Conservation (phyloP, 163 green algal genomes). For the Chloromonas sp. region DNA sequence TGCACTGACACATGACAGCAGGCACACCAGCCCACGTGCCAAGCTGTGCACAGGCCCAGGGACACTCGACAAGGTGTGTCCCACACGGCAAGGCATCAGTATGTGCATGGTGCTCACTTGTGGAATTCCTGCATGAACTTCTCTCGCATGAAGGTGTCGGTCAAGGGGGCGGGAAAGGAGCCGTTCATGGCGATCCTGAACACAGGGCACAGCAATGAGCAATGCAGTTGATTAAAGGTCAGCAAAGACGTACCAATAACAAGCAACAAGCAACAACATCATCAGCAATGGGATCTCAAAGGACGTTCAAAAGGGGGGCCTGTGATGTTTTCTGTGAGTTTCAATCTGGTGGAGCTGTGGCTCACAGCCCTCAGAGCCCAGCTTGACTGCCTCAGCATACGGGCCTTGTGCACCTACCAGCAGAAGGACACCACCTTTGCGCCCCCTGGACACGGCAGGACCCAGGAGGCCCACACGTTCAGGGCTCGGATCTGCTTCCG, state of each 20-base stretch:
- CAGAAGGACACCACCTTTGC: neutral
- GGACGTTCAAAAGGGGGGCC: too few species aligned
- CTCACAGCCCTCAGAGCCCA: too few species aligned
- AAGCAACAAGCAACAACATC: too few species aligned
- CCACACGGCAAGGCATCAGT: neutral
- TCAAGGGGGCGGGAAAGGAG: neutral
- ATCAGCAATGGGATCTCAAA: too few species aligned
- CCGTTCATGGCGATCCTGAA: neutral
- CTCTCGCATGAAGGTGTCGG: neutral
- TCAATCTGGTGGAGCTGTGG: neutral
- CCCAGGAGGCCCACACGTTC: neutral
- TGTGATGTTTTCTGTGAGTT: neutral
- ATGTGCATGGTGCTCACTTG: neutral
- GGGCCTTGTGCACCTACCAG: neutral
- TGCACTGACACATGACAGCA: neutral
- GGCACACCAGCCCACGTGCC: too few species aligned
- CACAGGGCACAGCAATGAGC: neutral
- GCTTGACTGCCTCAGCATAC: too few species aligned
- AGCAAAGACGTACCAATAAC: too few species aligned
- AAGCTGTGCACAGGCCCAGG: too few species aligned
- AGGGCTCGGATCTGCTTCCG: neutral
- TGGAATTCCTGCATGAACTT: slow-evolving; percentile 3
- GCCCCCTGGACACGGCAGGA: neutral
- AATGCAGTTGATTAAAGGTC: neutral
- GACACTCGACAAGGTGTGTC: too few species aligned